Conservation (phyloP, 305 asterid species). For the Euphrasia arctica region DNA sequence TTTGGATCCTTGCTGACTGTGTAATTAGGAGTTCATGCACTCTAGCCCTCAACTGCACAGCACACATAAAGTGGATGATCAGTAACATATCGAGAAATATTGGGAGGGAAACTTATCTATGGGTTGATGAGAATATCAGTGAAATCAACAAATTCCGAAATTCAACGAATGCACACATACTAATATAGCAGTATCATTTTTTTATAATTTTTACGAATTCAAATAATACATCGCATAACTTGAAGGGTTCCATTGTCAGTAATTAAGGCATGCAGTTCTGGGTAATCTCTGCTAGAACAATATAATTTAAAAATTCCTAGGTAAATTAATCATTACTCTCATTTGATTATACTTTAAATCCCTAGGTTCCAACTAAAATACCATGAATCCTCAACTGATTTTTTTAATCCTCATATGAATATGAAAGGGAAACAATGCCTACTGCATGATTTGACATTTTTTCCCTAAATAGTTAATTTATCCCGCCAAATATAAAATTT, state of each 20-base stretch:
- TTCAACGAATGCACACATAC: neutral
- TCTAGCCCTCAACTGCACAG: constrained; percentile 57
- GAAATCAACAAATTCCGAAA: neutral
- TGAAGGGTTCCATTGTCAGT: neutral
- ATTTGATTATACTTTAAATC: too few relatives aligned
- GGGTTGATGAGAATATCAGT: neutral
- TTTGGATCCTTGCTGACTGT: constrained; percentile 54
- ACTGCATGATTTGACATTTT: neutral
- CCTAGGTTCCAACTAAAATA: too few relatives aligned
- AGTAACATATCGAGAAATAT: constrained; percentile 5
- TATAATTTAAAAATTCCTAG: neutral
- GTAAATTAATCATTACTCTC: neutral
- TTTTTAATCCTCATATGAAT: too few relatives aligned
- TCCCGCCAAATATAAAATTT: neutral
- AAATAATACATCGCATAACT: neutral
- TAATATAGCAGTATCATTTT: neutral
- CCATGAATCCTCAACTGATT: too few relatives aligned
- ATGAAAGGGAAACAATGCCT: too few relatives aligned
- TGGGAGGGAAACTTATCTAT: neutral
- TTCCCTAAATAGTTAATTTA: neutral
- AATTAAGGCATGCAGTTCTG: too few relatives aligned
- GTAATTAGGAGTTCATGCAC: constrained; percentile 69
- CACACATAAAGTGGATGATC: constrained; percentile 14
- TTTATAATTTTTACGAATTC: neutral
- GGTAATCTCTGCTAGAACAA: neutral